Conservation (phyloP, 208 protist species). For the Leishmania guyanensis region DNA sequence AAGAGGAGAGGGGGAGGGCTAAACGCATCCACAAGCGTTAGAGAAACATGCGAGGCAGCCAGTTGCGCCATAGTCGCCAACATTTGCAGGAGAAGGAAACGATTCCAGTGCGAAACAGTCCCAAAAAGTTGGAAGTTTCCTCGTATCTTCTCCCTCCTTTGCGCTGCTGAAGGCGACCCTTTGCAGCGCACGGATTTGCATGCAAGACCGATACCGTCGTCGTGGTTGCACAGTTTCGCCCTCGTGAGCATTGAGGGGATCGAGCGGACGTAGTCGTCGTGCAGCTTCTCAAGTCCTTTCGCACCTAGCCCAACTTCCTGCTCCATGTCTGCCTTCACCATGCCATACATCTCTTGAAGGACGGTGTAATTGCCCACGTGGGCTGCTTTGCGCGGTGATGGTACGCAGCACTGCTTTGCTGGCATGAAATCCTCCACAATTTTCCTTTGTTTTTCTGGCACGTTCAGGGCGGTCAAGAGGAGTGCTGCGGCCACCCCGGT, state of each 20-base stretch:
- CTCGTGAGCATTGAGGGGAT: not conserved
- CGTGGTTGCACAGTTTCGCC: not conserved
- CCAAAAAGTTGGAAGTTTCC: not conserved
- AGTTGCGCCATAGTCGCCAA: not conserved
- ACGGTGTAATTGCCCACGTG: constrained; percentile 17
- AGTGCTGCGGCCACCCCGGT: constrained; percentile 50
- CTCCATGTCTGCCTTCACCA: constrained; percentile 34
- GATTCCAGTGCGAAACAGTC: not conserved
- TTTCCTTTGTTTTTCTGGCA: constrained; percentile 30
- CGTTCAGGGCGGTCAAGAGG: constrained; percentile 40
- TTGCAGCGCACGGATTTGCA: not conserved
- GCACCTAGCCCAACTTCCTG: constrained; percentile 38
- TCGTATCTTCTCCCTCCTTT: not conserved
- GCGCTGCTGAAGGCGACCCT: not conserved
- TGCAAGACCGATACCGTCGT: not conserved
- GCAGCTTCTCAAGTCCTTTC: constrained; percentile 25
- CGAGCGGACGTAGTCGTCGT: constrained; percentile 26
- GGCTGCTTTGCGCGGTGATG: constrained; percentile 11
- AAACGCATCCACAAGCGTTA: not conserved
- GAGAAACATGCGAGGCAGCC: not conserved
- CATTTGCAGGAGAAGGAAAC: not conserved
- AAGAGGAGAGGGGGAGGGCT: not conserved
- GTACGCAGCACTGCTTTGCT: constrained; percentile 30
- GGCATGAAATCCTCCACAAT: constrained; percentile 43
- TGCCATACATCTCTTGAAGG: constrained; percentile 25